These are phyloP conservation scores for Phaffia australis DNA, from an alignment of 768 basidiomycete species.

Conservation along the genomic window DNA sequence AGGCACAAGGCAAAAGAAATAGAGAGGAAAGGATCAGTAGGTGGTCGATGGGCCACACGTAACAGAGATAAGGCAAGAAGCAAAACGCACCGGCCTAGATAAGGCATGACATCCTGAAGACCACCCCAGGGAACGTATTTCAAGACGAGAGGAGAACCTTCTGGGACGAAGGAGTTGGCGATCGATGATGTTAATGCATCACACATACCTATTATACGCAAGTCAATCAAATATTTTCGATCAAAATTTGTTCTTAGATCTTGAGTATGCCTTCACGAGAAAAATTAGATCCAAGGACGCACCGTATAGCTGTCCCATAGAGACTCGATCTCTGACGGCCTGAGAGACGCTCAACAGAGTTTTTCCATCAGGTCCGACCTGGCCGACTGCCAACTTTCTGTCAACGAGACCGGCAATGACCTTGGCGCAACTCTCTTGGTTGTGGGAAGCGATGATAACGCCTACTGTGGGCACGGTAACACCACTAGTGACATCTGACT, in stretches of 20 bases:
- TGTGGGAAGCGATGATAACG: conserved; percentile 79
- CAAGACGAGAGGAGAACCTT: conserved; percentile 42
- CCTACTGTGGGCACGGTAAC: conserved; percentile 43
- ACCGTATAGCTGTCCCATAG: conserved; percentile 79
- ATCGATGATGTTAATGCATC: conserved; percentile 21
- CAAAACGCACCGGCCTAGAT: conserved; percentile 51
- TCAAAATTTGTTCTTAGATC: not conserved
- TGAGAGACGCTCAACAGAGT: conserved; percentile 43
- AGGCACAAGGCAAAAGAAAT: no score
- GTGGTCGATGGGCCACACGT: not conserved
- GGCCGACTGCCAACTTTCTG: conserved; percentile 47
- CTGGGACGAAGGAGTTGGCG: conserved; percentile 16
- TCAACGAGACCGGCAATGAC: conserved; percentile 53
- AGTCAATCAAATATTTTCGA: not conserved
- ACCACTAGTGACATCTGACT: conserved; percentile 38
- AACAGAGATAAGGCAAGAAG: not conserved
- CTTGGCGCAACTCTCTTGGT: conserved; percentile 55
- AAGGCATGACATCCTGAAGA: conserved; percentile 61
- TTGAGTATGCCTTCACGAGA: no score
- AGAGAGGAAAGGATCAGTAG: not conserved
- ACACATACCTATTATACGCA: conserved; percentile 20
- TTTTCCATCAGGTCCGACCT: conserved; percentile 31
- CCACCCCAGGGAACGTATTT: conserved; percentile 46
- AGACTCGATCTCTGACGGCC: conserved; percentile 54
- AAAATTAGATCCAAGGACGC: conserved; percentile 27